phyloP scores from a whole-genome alignment of 148 eudicot genomes.

The Cornus florida region DNA sequence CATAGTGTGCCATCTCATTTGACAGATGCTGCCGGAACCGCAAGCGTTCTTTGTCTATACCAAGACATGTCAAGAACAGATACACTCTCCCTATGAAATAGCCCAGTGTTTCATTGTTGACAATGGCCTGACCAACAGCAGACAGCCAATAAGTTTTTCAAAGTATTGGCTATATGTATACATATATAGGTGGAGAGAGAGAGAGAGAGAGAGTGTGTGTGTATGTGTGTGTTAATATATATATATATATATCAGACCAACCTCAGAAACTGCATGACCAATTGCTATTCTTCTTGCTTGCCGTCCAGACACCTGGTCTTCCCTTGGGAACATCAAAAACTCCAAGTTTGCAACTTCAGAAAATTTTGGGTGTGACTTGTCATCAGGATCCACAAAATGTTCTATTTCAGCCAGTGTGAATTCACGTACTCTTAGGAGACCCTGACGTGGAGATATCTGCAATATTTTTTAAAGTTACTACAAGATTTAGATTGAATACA shows the following conservation, averaged over 20 bases:
- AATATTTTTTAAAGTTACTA: conserved; percentile 11
- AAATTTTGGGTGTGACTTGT: conserved; percentile 93
- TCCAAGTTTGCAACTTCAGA: conserved; percentile 68
- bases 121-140: conserved; percentile 58
- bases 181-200: not conserved
- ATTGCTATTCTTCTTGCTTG: conserved; percentile 59
- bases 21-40: conserved; percentile 95
- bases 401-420: conserved; percentile 95
- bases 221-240: not conserved
- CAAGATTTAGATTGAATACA: not conserved
- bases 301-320: conserved; percentile 82
- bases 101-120: conserved; percentile 90
- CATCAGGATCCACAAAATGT: conserved; percentile 95
- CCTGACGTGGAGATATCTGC: conserved; percentile 98
- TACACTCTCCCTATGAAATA: conserved; percentile 95
- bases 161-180: not conserved
- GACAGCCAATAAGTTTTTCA: conserved; percentile 9
- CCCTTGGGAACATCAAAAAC: conserved; percentile 93
- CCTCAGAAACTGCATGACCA: conserved; percentile 84
- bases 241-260: conserved; percentile 22
- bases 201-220: too few relatives aligned
- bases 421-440: conserved; percentile 92
- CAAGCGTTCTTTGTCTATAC: conserved; percentile 79
- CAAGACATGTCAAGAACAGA: conserved; percentile 74
- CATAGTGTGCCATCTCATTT: conserved; percentile 99